Conservation (phyloP, 805 yeast species). For the Pichia occidentalis region DNA sequence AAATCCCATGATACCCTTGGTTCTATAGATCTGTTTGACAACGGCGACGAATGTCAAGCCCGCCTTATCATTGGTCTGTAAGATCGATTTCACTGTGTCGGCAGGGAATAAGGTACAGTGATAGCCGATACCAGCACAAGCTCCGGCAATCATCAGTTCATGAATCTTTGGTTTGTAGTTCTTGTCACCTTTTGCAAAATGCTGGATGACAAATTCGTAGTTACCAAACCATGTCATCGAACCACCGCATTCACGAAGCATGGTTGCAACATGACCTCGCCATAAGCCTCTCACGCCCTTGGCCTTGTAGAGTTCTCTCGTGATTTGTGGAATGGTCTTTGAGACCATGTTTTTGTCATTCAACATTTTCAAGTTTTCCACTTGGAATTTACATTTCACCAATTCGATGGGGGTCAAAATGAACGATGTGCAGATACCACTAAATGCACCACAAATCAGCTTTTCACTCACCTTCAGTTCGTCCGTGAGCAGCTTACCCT, state of each 20-base stretch:
- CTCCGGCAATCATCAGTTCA: slow-evolving; percentile 72
- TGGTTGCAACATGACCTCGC: slow-evolving; percentile 81
- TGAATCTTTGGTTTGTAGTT: slow-evolving; percentile 32
- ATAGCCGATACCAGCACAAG: slow-evolving; percentile 77
- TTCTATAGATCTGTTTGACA: slow-evolving; percentile 33
- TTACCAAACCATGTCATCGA: slow-evolving; percentile 94
- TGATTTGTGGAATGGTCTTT: slow-evolving; percentile 29
- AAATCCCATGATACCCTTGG: slow-evolving; percentile 63
- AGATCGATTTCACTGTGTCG: slow-evolving; percentile 81
- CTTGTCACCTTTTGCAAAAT: slow-evolving; percentile 25
- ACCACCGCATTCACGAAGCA: slow-evolving; percentile 79
- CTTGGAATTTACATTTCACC: slow-evolving; percentile 83
- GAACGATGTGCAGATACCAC: slow-evolving; percentile 79
- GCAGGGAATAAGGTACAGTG: slow-evolving; percentile 80
- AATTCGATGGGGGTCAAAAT: slow-evolving; percentile 89
- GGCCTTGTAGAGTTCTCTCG: slow-evolving; percentile 35
- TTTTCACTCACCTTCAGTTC: slow-evolving; percentile 25
- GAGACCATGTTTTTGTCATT: slow-evolving; percentile 19
- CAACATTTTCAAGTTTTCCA: slow-evolving; percentile 35
- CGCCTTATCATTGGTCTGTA: slow-evolving; percentile 49
- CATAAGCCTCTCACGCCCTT: slow-evolving; percentile 69
- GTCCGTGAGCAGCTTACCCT: slow-evolving; percentile 15
- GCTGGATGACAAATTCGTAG: slow-evolving; percentile 50
- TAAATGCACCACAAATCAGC: slow-evolving; percentile 66
- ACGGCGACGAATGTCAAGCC: slow-evolving; percentile 31